A percentile compares a stretch with the other conserved stretches of the same genome.
Conservation (phyloP, 1,139 yeast genomes). For the Kodamaea suecica region DNA sequence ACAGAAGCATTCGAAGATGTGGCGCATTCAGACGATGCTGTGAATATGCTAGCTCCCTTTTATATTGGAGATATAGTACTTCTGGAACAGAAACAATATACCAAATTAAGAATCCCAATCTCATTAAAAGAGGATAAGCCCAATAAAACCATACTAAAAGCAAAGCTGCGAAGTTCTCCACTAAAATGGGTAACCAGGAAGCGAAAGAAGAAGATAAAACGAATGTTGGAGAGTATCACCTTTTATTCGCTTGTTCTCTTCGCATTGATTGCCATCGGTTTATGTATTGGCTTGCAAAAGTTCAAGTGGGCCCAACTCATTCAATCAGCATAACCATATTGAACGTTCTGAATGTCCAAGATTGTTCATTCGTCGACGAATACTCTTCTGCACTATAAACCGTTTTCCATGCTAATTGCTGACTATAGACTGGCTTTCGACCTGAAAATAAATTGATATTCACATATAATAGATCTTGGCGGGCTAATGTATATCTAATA, state of each 20-base stretch:
- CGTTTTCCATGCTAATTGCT: no score
- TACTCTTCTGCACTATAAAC: no score
- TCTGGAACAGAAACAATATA: slow-evolving; percentile 17
- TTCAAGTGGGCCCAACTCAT: slow-evolving; percentile 24
- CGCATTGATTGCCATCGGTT: slow-evolving; percentile 25
- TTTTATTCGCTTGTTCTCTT: slow-evolving; percentile 20
- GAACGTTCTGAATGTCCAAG: background rate
- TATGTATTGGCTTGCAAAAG: slow-evolving; percentile 29
- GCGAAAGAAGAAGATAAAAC: slow-evolving; percentile 9
- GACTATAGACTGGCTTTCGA: no score
- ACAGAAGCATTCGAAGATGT: slow-evolving; percentile 57
- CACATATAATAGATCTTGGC: no score
- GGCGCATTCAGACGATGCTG: slow-evolving; percentile 46
- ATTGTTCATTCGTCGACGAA: background rate
- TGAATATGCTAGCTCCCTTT: slow-evolving; percentile 39
- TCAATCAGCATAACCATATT: slow-evolving; percentile 1
- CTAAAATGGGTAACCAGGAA: slow-evolving; percentile 6
- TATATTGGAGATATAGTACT: slow-evolving; percentile 31
- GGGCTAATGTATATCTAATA: no score
- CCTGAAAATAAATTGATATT: no score
- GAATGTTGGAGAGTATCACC: slow-evolving; percentile 19
- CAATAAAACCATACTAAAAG: background rate
- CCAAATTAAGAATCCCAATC: slow-evolving; percentile 11
- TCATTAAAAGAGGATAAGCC: slow-evolving; percentile 2
- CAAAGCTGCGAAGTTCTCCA: slow-evolving; percentile 1